phyloP scores from a whole-genome alignment of 768 basidiomycete genomes.

The Phylloporus sp. region DNA sequence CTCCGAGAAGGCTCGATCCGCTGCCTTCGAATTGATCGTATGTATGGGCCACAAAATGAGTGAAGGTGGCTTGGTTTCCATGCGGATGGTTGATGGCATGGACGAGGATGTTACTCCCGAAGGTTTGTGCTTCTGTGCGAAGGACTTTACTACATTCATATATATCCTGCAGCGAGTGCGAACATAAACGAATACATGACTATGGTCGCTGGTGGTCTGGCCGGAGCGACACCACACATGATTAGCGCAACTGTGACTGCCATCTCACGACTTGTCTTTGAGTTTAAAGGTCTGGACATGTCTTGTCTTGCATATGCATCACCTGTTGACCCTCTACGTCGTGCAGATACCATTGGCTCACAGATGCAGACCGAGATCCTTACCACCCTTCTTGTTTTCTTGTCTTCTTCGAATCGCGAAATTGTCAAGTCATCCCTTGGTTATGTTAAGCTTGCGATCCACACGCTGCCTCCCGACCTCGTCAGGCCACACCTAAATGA shows the following conservation, averaged over 20 bases:
- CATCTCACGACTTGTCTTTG: constrained; percentile 89
- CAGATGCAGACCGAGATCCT: constrained; percentile 82
- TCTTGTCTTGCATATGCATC: neutral
- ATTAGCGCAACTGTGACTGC: constrained; percentile 96
- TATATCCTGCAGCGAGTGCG: constrained; percentile 49
- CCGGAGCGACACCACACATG: constrained; percentile 94
- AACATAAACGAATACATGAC: constrained; percentile 91
- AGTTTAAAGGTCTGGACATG: constrained; percentile 73
- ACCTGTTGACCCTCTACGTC: constrained; percentile 1
- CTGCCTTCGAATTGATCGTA: constrained; percentile 87
- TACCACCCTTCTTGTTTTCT: constrained; percentile 82
- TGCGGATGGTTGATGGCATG: constrained; percentile 77
- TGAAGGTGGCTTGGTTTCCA: constrained; percentile 76
- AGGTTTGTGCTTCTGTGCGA: constrained; percentile 24
- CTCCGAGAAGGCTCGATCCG: constrained; percentile 84
- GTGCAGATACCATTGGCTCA: constrained; percentile 59
- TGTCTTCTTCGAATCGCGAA: constrained; percentile 92
- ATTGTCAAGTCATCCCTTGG: constrained; percentile 97
- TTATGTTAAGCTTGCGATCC: constrained; percentile 89
- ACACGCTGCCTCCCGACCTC: constrained; percentile 70
- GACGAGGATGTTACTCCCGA: constrained; percentile 59
- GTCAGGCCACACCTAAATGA: constrained; percentile 72
- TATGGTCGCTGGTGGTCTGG: constrained; percentile 93
- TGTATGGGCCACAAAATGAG: constrained; percentile 93
- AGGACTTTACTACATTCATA: constrained; percentile 5